Base-by-base conservation (phyloP, 371 early-diverging fungal genomes). In the Mucor indicus region DNA sequence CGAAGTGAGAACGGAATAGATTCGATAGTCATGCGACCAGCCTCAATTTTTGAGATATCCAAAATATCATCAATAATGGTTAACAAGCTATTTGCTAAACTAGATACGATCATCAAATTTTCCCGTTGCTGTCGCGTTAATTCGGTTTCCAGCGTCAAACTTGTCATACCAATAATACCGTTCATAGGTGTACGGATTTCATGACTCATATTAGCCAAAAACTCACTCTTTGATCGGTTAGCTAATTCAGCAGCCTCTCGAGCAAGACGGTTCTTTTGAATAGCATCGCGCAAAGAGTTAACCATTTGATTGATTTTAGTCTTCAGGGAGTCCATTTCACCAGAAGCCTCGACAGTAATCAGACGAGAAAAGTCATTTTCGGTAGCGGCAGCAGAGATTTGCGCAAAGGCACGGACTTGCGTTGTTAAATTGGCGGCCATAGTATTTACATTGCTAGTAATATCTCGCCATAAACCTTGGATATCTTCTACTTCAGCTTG, bases 31-130 rank as follows among this genome's bases (percentile, higher is more conserved):
- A 91, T 76, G 21, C 85, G 81, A 20, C 87, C 87, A 0, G 90
- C 86, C 58, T 91, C 91, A 53, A 90, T 87, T 72, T 89, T 90
- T 33, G 88, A 87, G 43, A 90, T 81, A 69, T 91, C 90, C 16
- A 91, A 72, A 56, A 91, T 83, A 59, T 89, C 89, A 50, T 90
- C 85, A 41, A 91, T 86, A 41, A 91, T 85, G 1, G 77, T 84
- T 38, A 87, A 57, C 36, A 91, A 64, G 49, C 80, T 82, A 31
- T 80, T 79, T 5, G 87, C 85, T 44, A 85, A 60, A 9, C 74
- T 75, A 25, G 79, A 80, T 23, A 89, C 85, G 27, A 86, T 84
- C 78, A 83, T 77, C 57, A 87, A 55, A 41, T 85, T 83, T 60
- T 89, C 89, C 40, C 85, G 80, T 61, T 90, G 90, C 36, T 87